Evolutionary conservation across 495 filamentous ascomycete species (phyloP).

Genomic region (Annulohypoxylon maeteangense): DNA sequence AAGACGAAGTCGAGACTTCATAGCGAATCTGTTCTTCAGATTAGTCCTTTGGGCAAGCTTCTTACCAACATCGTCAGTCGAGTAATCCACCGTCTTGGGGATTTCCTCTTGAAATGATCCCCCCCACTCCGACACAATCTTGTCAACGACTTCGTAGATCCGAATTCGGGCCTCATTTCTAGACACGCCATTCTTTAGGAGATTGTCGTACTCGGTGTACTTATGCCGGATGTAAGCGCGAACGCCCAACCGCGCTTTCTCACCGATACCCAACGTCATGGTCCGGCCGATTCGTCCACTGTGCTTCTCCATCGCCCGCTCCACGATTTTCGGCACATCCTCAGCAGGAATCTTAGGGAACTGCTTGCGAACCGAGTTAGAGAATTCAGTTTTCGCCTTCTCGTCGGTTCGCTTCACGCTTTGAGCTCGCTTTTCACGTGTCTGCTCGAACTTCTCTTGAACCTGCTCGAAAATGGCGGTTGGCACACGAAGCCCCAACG

Average conservation of each 20-base stretch:
- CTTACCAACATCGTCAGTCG: not conserved
- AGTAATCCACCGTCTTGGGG: not conserved
- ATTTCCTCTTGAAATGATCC: not conserved
- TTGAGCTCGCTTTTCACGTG: slow-evolving; percentile 40
- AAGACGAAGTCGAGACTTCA: not conserved
- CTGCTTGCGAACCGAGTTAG: slow-evolving; percentile 36
- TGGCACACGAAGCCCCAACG: slow-evolving; percentile 54
- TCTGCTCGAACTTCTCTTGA: slow-evolving; percentile 35
- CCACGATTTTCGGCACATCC: slow-evolving; percentile 36
- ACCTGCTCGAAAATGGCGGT: slow-evolving; percentile 44
- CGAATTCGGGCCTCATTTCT: slow-evolving; percentile 35
- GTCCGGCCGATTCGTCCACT: slow-evolving; percentile 52
- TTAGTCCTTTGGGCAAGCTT: not conserved
- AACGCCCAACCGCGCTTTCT: slow-evolving; percentile 51
- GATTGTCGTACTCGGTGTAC: slow-evolving; percentile 52
- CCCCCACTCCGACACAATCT: slow-evolving; percentile 14
- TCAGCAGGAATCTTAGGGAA: slow-evolving; percentile 48
- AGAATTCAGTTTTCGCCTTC: slow-evolving; percentile 42
- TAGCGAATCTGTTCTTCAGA: not conserved
- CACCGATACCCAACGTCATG: slow-evolving; percentile 34
- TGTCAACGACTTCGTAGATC: slow-evolving; percentile 36
- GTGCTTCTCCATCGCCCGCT: slow-evolving; percentile 47
- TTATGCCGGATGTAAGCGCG: slow-evolving; percentile 53
- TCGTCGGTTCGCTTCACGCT: slow-evolving; percentile 48
- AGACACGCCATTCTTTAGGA: slow-evolving; percentile 30